phyloP scores from a whole-genome alignment of 2,329 filamentous ascomycete genomes.

The Aureobasidium sp. region DNA sequence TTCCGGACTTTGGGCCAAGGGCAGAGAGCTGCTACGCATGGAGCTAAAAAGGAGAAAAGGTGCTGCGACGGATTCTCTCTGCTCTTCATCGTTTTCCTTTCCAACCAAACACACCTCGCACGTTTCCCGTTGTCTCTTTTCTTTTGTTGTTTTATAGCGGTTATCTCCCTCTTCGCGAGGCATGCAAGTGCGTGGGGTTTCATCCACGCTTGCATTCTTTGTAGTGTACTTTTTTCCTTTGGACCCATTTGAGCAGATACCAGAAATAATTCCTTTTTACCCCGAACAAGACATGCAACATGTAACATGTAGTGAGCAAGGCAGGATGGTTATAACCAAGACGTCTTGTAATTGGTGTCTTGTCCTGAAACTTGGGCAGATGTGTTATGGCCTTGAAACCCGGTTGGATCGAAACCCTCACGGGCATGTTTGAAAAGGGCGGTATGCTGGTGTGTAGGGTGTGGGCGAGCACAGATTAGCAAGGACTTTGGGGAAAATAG shows the following conservation, averaged over 20 bases:
- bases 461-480: background rate
- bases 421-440: background rate
- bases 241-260: background rate
- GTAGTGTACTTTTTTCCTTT: slow-evolving; percentile 9
- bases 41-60: slow-evolving; percentile 4
- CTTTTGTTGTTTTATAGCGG: slow-evolving; percentile 11
- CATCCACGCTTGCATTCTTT: background rate
- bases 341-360: background rate
- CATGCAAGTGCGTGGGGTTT: background rate
- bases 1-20: background rate
- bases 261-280: slow-evolving; percentile 1
- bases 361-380: background rate
- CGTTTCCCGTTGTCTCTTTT: background rate
- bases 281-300: background rate
- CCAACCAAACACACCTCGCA: background rate
- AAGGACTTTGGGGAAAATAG: background rate
- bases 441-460: background rate
- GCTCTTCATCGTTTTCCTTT: background rate
- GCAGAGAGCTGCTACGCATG: slow-evolving; percentile 1
- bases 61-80: background rate
- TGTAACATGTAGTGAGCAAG: background rate
- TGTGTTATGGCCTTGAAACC: background rate
- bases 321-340: background rate
- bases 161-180: background rate
- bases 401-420: background rate